Conservation (phyloP, 129 eudicot genomes). For the Pulicaria dysenterica region DNA sequence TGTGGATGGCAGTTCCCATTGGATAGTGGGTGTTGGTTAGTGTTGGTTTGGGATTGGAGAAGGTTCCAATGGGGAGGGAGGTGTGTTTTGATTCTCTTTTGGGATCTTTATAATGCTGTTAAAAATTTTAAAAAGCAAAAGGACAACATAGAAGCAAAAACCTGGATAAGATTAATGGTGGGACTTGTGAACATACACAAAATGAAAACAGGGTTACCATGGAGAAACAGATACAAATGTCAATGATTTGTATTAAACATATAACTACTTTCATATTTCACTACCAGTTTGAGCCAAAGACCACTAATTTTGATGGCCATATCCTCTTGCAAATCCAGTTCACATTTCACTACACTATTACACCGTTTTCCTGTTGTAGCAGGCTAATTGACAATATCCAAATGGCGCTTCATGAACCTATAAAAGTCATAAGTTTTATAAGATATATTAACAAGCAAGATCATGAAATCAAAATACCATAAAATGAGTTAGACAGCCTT, state of each 20-base stretch:
- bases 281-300: not conserved
- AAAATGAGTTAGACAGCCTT: too few species aligned
- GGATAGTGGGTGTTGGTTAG: too few species aligned
- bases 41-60: too few species aligned
- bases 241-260: not conserved
- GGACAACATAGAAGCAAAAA: not conserved
- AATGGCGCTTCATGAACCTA: slow-evolving; percentile 27
- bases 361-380: not conserved
- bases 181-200: not conserved
- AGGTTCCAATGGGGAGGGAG: too few species aligned
- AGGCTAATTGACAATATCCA: not conserved
- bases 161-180: not conserved
- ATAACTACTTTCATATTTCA: not conserved
- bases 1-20: too few species aligned
- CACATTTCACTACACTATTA: slow-evolving; percentile 13
- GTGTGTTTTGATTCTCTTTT: too few species aligned
- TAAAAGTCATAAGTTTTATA: slow-evolving; percentile 10
- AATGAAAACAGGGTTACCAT: not conserved
- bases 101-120: too few species aligned
- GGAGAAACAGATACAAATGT: too few species aligned
- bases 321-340: slow-evolving; percentile 14
- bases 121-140: too few species aligned
- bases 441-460: not conserved
- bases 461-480: not conserved
- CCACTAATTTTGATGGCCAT: not conserved